Base-by-base conservation (phyloP, 2,329 filamentous ascomycete genomes). In the Aciculosporium take region DNA sequence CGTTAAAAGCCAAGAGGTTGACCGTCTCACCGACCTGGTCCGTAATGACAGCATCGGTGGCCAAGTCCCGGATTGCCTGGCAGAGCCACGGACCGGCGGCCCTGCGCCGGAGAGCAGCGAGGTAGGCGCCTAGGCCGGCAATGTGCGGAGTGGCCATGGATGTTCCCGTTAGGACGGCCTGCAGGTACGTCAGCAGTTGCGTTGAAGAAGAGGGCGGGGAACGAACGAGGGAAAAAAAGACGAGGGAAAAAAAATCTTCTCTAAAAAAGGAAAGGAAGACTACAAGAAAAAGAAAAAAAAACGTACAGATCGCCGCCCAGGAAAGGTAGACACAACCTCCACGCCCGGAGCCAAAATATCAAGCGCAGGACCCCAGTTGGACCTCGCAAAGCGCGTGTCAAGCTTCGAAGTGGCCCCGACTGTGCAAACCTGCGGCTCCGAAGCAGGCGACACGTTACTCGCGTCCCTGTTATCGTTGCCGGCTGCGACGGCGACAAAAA, bases 1-100 rank as follows among this genome's bases (percentile, higher is more conserved):
- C 68, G 58, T 76, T 75, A 57, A 70, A 74, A 35, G 65, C 69
- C 39, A 76, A 60, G 45, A 62, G 52, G 62, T 75, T 74, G 50
- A 56, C 52, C 39, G 67, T 70, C 45, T 63, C 58, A 42, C 50
- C 55, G 35, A 58, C 60, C 3, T 67, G 43, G 44, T 55, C 52
- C 23, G 55, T 57, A 37, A 68, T 57, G 46, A 62, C 59, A 40
- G 59, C 58, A 46, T 56, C 59, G 39, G 57, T 61, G 30, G 61
- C 57, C 23, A 67, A 58, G 35, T 54, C 53, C 48, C 59, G 52
- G 45, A 76, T 66, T 48, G 64, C 62, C 39, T 53, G 32, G 46
- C 62, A 64, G 17, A 76, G 63, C 12, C 58, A 65, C 40, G 62
- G 56, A 9, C 72, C 69, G 27, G 59, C 61, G 40, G 47, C 48